Base-by-base conservation (phyloP, 2,329 filamentous ascomycete species). In the Aureobasidium namibiae region DNA sequence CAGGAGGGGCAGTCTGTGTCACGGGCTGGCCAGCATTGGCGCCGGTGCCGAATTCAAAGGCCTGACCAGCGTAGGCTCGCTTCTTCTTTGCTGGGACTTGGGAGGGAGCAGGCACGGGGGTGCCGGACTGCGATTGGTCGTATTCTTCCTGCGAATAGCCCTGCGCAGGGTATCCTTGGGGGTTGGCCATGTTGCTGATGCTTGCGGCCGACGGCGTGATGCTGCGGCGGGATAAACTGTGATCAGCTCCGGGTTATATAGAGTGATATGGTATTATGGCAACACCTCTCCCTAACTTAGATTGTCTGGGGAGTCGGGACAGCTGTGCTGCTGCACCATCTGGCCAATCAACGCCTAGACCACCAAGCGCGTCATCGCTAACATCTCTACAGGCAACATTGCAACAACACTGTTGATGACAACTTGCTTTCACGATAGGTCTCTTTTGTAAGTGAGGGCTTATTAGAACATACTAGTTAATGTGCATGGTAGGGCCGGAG, bases 61-160 rank as follows among this genome's bases (percentile, higher is more conserved):
- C 92, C 74, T 95, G 89, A 60, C 90, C 90, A 58, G 94, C 94
- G 78, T 97, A 97, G 60, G 89, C 87, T 79, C 91, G 84, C 82
- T 95, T 96, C 84, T 96, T 96, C 79, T 91, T 91, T 23, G 62
- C 65, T 16, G 64, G 67, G 29, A 62, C 64, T 33, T 61, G 58
- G 14, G 63, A 53, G 36, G 65, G 61, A 26, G 42, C 42, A 16
- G 62, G 60, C 41, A 64, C 65, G 54, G 64, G 63, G 33, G 57
- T 63, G 56, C 61, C 59, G 16, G 56, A 54, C n/a, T 57, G 57
- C 46, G 42, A 38, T 39, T 64, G 58, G 26, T 58, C 62, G 46
- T 64, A 63, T 39, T 65, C 59, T 38, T 56, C 59, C 42, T 60
- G 61, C 31, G 59, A 54, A 56, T 65, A 63, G 16, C 63, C 62